Base-by-base conservation (phyloP, 169 alveolate genomes). In the Cryptosporidium muris region DNA sequence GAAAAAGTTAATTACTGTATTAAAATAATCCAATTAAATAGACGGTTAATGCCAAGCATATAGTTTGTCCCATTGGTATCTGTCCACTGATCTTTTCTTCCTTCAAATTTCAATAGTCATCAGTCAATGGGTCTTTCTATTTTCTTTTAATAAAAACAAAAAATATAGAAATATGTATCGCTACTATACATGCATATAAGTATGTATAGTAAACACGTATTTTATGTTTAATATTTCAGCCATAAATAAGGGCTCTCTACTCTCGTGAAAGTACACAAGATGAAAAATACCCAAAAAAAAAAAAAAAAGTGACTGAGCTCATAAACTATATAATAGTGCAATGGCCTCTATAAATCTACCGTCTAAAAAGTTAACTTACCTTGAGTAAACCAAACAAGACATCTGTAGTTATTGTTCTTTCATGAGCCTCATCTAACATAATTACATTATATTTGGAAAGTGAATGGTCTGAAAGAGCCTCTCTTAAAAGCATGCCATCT, bases 361-460 rank as follows among this genome's bases (percentile, higher is more conserved):
- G 16, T 40, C 1, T 14, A 42, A 42, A 1, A 14, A 38, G 6
- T 12, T 12, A 9, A 64, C 91, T 34, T 85, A 93, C 96, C 95
- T 97, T 97, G 42, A 97, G 90, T 43, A 98, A 90, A n/a, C 99
- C 99, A 90, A 97, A 97, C 62, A 97, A 92, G 2, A 97, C 98
- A 90, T 97, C 99, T 9, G 99, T 98, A 63, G 98, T 93, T 49
- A 98, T 96, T 36, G 99, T 97, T 74, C 99, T 92, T 89, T 98
- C 99, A 90, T 98, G 99, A 1, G 99, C 99, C 81, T 98, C 99
- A 89, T 98, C 99, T 58, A 98, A 93, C 91, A 98, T 95, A 16
- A 98, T 94, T 45, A 94, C 97, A 51, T 98, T 94, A 90, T 97
- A 98, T 47, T 91, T 89, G 7, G 93, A 81, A 64, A 97, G 91